Conservation (phyloP, 2,329 filamentous ascomycete genomes). For the Drechslerella coelobrocha region DNA sequence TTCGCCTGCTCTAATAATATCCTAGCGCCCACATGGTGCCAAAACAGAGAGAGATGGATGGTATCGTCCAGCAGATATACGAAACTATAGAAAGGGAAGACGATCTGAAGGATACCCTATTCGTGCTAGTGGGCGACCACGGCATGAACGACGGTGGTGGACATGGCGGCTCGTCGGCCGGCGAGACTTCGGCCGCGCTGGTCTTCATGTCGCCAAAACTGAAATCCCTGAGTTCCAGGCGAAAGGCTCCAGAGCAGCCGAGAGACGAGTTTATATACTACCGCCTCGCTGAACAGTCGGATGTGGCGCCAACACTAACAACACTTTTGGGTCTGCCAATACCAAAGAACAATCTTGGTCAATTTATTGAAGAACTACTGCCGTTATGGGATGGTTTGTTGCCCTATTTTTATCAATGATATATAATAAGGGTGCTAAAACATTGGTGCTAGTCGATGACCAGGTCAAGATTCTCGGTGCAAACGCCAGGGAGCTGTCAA, state of each 20-base stretch:
- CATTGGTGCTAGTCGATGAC: slow-evolving; percentile 23
- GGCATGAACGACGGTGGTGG: slow-evolving; percentile 99
- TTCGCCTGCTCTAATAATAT: slow-evolving; percentile 5
- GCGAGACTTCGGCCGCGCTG: slow-evolving; percentile 91
- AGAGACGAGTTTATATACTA: slow-evolving; percentile 83
- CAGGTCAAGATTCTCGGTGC: slow-evolving; percentile 66
- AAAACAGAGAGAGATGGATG: slow-evolving; percentile 94
- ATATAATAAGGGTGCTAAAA: slow-evolving; percentile 50
- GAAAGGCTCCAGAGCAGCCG: slow-evolving; percentile 65
- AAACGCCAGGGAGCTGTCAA: slow-evolving; percentile 81
- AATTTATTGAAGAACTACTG: slow-evolving; percentile 80
- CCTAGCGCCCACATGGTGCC: slow-evolving; percentile 83
- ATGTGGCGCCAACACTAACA: slow-evolving; percentile 87
- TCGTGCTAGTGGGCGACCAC: slow-evolving; percentile 90
- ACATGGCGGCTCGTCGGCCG: slow-evolving; percentile 89
- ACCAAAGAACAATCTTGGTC: slow-evolving; percentile 86
- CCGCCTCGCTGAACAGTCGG: slow-evolving; percentile 84
- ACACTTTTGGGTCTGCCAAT: slow-evolving; percentile 86
- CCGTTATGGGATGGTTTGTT: slow-evolving; percentile 74
- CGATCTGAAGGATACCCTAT: slow-evolving; percentile 77
- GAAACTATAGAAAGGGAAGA: slow-evolving; percentile 72
- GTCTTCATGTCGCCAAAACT: slow-evolving; percentile 90
- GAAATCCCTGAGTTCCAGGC: slow-evolving; percentile 62
- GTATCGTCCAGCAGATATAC: slow-evolving; percentile 77
- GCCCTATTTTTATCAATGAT: slow-evolving; percentile 5